A percentile compares a stretch with the other conserved stretches of the same genome.
Conservation (phyloP, 2,329 filamentous ascomycete genomes). For the Diaporthe vaccinii region DNA sequence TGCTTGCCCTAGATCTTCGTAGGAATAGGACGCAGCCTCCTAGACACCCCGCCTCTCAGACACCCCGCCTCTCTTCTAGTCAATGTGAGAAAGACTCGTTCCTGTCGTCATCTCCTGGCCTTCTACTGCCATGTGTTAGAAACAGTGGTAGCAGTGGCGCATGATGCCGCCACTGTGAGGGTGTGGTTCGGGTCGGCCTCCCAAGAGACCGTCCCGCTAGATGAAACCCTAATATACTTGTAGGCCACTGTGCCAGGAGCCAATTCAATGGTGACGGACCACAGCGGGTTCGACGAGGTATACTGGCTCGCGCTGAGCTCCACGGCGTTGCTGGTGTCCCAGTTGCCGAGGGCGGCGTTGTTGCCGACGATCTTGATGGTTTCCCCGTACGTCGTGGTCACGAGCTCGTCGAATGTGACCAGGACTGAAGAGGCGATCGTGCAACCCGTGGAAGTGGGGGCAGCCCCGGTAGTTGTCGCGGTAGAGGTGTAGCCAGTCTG, state of each 20-base stretch:
- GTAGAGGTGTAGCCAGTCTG: constrained; percentile 49
- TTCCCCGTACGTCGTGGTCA: constrained; percentile 71
- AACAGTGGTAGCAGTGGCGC: constrained; percentile 47
- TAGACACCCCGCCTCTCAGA: not conserved
- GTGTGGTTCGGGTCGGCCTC: constrained; percentile 71
- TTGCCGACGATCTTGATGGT: constrained; percentile 76
- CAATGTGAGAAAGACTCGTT: not conserved
- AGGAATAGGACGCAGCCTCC: not conserved
- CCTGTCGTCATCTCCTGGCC: not conserved
- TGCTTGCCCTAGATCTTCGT: not conserved
- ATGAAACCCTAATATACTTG: constrained; percentile 75
- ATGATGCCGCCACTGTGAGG: constrained; percentile 52
- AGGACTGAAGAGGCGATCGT: constrained; percentile 60
- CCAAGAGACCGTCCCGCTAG: constrained; percentile 70
- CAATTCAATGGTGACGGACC: constrained; percentile 70
- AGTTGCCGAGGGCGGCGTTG: constrained; percentile 70
- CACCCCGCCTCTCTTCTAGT: not conserved
- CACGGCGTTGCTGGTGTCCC: constrained; percentile 69
- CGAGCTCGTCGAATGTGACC: constrained; percentile 73
- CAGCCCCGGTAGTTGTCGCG: constrained; percentile 43
- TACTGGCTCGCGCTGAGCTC: constrained; percentile 71
- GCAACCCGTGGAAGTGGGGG: constrained; percentile 52
- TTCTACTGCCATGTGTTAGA: constrained; percentile 52
- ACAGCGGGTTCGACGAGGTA: constrained; percentile 70
- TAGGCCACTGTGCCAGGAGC: constrained; percentile 71